Evolutionary conservation across 352 stramenopile species (phyloP), one percentile per base, ranked within the genome.

Genomic region (Globisporangium cystogenes): DNA sequence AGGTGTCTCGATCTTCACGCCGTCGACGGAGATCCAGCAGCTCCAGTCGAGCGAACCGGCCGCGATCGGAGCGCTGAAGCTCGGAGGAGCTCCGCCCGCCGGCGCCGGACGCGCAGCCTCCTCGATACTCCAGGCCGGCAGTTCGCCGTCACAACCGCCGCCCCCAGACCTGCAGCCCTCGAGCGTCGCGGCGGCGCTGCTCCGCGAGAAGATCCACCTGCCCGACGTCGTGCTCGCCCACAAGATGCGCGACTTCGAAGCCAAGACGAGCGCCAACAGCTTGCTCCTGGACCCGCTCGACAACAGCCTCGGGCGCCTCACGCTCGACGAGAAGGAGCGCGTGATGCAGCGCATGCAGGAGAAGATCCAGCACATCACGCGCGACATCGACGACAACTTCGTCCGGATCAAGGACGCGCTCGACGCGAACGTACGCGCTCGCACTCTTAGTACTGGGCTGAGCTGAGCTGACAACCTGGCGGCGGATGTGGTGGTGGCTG

Each of bases 241-340:
- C 62, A 92, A 92, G 49, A 86, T 89, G 76, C 64, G 80, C 52
- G 76, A 87, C 41, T 90, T 90, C 56, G 78, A 92, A 51, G 77
- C 78, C 16, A 81, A 82, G 31, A 83, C 75, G 29, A 78, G 70
- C 51, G 55, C 66, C 10, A 72, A 74, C 18, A 67, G 57, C 12
- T 49, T 87, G 26, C 70, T 84, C 39, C 60, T 70, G n/a, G 77
- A 87, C 35, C 77, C 78, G 44, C 55, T 82, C 10, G 76, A 87
- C 41, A 72, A 64, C 5, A 70, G 63, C 49, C 60, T 91, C 36
- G 67, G 76, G 12, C 65, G 65, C 3, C 59, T 91, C 23, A 79
- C 61, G 27, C 59, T 91, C 20, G 77, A 89, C 51, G 77, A 91
- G 40, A 82, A 82, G 8, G 81, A 91, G 41, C 65, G 64, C 29